Evolutionary conservation across 2,329 filamentous ascomycete genomes (phyloP).

Genomic region (Alternaria angustiovoidea): DNA sequence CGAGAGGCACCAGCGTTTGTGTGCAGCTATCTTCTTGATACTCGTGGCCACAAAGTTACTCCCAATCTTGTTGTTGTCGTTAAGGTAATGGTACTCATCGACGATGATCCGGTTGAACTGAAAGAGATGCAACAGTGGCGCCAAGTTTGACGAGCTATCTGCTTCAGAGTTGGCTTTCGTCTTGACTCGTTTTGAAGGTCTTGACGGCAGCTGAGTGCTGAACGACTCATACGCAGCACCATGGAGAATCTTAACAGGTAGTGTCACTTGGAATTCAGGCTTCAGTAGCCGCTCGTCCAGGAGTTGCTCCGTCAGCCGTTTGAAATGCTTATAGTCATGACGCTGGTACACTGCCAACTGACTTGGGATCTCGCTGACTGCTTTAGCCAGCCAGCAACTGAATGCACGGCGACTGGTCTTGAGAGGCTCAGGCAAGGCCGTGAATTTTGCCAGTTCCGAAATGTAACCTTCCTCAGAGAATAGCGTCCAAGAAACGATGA

Average conservation of each 20-base stretch:
- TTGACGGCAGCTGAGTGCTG: constrained; percentile 9
- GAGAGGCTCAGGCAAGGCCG: constrained; percentile 54
- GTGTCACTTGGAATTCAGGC: constrained; percentile 47
- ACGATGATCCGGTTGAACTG: constrained; percentile 67
- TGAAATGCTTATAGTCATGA: constrained; percentile 43
- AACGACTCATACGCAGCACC: constrained; percentile 44
- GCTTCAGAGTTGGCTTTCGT: neutral
- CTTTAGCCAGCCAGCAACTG: constrained; percentile 62
- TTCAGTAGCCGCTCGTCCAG: constrained; percentile 39
- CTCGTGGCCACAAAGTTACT: constrained; percentile 41
- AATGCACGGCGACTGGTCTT: constrained; percentile 58
- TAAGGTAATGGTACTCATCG: constrained; percentile 70
- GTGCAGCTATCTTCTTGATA: constrained; percentile 57
- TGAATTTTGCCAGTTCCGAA: constrained; percentile 58
- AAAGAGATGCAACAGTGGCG: constrained; percentile 65
- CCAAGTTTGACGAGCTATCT: neutral
- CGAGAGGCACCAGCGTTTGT: constrained; percentile 68
- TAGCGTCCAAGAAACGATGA: constrained; percentile 63
- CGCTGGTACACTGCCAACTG: constrained; percentile 51
- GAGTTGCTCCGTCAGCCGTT: constrained; percentile 26
- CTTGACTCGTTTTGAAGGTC: constrained; percentile 13
- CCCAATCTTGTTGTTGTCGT: constrained; percentile 45
- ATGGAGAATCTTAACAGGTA: constrained; percentile 51
- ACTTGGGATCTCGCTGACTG: constrained; percentile 52
- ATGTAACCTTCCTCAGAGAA: constrained; percentile 60